phyloP scores from a whole-genome alignment of 345 rosid species.

The Eucalyptus urophylla region DNA sequence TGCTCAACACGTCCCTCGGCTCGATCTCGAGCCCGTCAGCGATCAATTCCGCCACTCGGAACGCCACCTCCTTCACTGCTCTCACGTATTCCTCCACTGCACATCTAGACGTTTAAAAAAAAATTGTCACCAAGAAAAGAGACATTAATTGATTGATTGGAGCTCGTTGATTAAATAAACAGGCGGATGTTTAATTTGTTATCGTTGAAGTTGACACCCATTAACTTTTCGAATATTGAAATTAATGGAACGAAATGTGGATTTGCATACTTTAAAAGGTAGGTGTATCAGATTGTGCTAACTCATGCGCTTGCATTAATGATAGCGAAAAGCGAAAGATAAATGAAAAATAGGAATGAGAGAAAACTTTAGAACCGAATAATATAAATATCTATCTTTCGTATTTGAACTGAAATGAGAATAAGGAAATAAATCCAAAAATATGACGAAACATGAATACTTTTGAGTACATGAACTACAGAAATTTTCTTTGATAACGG shows the following conservation, averaged over 20 bases:
- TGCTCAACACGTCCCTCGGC: slow-evolving; percentile 10
- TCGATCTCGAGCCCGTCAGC: slow-evolving; percentile 17
- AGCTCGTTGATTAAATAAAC: background rate
- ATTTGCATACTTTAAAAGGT: background rate
- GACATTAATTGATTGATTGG: background rate
- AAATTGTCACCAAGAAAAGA: background rate
- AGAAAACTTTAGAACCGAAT: background rate
- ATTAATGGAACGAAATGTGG: background rate
- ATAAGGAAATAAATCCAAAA: background rate
- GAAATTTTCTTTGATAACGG: background rate
- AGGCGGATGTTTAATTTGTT: background rate
- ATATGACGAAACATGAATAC: background rate
- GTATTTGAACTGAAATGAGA: background rate
- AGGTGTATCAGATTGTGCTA: background rate
- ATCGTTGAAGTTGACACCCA: background rate
- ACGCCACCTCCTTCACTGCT: slow-evolving; percentile 14
- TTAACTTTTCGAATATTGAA: background rate
- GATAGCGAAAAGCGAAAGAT: background rate
- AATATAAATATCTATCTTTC: background rate
- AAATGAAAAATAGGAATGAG: background rate
- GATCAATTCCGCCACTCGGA: slow-evolving; percentile 8
- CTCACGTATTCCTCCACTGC: slow-evolving; percentile 15
- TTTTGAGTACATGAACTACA: background rate
- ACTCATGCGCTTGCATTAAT: background rate
- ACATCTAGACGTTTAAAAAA: too few relatives aligned